These are phyloP conservation scores for Funneliformis geosporum DNA, from an alignment of 192 early-diverging fungal species.

Conservation along the genomic window DNA sequence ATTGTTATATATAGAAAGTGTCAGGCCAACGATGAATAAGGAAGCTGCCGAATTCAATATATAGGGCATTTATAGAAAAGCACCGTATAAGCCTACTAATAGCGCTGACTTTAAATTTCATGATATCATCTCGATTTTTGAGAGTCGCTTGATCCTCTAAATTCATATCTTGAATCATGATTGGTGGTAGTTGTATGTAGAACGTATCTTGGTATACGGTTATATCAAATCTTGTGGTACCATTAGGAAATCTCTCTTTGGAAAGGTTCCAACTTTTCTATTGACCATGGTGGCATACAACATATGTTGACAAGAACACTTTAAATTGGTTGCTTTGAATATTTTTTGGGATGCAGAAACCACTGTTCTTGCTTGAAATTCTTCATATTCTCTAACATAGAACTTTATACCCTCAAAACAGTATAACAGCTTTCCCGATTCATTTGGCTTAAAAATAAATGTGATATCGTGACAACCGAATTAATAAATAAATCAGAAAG, in stretches of 20 bases:
- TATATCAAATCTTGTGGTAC: conserved; percentile 18
- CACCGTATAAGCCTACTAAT: no score
- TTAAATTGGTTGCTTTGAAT: neutral
- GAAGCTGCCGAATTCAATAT: no score
- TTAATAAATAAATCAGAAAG: conserved; percentile 23
- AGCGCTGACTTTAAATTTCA: no score
- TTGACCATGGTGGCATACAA: conserved; percentile 26
- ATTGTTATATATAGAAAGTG: no score
- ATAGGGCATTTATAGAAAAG: no score
- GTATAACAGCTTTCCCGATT: neutral
- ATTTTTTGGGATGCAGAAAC: conserved; percentile 19
- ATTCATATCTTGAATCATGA: no score
- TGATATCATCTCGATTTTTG: no score
- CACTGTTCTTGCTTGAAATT: conserved; percentile 23
- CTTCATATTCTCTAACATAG: neutral
- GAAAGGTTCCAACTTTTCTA: conserved; percentile 22
- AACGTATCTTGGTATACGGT: conserved; percentile 18
- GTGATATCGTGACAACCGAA: conserved; percentile 11
- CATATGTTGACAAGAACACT: conserved; percentile 19
- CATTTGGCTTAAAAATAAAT: neutral
- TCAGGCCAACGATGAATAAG: no score
- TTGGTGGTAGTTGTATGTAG: no score
- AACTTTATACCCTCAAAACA: conserved; percentile 8
- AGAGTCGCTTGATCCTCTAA: no score
- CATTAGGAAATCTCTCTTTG: neutral